These are phyloP conservation scores for Arthroderma uncinatum DNA, from an alignment of 2,329 filamentous ascomycete species.

Conservation along the genomic window DNA sequence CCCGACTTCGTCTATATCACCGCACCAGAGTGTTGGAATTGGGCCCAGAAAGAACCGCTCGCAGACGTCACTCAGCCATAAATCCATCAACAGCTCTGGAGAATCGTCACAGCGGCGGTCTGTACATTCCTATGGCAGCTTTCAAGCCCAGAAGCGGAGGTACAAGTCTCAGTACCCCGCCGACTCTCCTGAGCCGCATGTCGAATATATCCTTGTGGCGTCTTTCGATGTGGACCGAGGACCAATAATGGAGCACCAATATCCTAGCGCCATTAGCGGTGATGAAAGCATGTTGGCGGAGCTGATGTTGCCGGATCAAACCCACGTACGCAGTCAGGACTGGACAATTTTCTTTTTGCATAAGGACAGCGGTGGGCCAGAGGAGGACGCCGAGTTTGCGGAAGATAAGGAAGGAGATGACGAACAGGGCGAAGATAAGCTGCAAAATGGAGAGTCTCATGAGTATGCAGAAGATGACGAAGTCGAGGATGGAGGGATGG, in stretches of 20 bases:
- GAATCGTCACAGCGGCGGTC: conserved; percentile 31
- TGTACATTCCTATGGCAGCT: conserved; percentile 18
- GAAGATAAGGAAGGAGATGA: conserved; percentile 41
- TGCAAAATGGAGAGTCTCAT: conserved; percentile 38
- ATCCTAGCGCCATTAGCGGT: conserved; percentile 84
- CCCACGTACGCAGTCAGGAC: conserved; percentile 86
- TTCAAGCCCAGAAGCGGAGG: conserved; percentile 20
- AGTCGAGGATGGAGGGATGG: conserved; percentile 53
- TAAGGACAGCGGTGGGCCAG: conserved; percentile 78
- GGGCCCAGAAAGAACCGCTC: conserved; percentile 47
- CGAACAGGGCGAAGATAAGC: conserved; percentile 17
- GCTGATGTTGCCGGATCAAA: conserved; percentile 95
- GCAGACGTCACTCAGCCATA: conserved; percentile 47
- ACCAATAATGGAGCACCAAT: conserved; percentile 97
- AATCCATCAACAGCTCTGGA: conserved; percentile 38
- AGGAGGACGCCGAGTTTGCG: conserved; percentile 59
- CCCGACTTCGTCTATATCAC: conserved; percentile 35
- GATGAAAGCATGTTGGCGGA: conserved; percentile 98
- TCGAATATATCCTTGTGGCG: conserved; percentile 95
- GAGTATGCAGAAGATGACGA: conserved; percentile 33
- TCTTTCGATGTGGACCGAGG: conserved; percentile 95
- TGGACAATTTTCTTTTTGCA: conserved; percentile 99
- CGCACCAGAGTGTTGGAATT: conserved; percentile 34
- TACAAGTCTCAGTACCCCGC: conserved; percentile 65
- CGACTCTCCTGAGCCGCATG: conserved; percentile 74